These are phyloP conservation scores for Dactylonectria macrodidyma DNA, from an alignment of 2,329 filamentous ascomycete genomes.

Conservation along the genomic window DNA sequence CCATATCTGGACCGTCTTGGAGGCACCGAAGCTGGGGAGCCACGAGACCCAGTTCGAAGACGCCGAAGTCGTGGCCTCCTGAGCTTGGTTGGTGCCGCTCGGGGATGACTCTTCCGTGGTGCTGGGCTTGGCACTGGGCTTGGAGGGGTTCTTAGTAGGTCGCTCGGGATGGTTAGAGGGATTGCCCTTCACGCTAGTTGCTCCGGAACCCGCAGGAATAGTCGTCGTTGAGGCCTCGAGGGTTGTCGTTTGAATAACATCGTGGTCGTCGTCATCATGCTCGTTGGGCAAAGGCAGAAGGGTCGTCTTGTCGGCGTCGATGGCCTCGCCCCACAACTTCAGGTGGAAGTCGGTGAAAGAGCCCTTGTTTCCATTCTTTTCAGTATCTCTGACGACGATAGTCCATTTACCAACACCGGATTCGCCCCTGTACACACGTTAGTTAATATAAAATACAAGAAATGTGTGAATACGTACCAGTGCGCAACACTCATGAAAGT, in stretches of 20 bases:
- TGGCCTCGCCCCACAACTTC: slow-evolving; percentile 92
- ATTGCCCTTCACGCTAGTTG: slow-evolving; percentile 59
- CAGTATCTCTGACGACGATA: slow-evolving; percentile 87
- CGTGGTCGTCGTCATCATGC: slow-evolving; percentile 87
- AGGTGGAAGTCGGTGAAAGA: slow-evolving; percentile 92
- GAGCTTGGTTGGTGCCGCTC: slow-evolving; percentile 49
- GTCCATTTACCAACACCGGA: slow-evolving; percentile 91
- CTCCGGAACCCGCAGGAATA: slow-evolving; percentile 55
- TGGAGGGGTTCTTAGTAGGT: slow-evolving; percentile 64
- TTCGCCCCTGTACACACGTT: slow-evolving; percentile 78
- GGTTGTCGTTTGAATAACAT: slow-evolving; percentile 69
- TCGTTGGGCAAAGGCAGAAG: slow-evolving; percentile 86
- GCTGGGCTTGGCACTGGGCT: slow-evolving; percentile 58
- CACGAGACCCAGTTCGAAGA: slow-evolving; percentile 86
- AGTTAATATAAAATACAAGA: slow-evolving; percentile 36
- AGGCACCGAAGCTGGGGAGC: slow-evolving; percentile 92
- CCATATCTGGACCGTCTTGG: slow-evolving; percentile 90
- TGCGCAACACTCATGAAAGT: slow-evolving; percentile 99
- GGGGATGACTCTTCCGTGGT: slow-evolving; percentile 46
- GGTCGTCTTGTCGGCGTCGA: slow-evolving; percentile 80
- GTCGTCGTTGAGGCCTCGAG: slow-evolving; percentile 77
- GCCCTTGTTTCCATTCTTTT: slow-evolving; percentile 82
- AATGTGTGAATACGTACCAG: slow-evolving; percentile 73
- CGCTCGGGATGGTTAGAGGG: slow-evolving; percentile 77
- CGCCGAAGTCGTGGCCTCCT: slow-evolving; percentile 60